Conservation (phyloP, 139 green algal genomes). For the Coelastrella sp. region DNA sequence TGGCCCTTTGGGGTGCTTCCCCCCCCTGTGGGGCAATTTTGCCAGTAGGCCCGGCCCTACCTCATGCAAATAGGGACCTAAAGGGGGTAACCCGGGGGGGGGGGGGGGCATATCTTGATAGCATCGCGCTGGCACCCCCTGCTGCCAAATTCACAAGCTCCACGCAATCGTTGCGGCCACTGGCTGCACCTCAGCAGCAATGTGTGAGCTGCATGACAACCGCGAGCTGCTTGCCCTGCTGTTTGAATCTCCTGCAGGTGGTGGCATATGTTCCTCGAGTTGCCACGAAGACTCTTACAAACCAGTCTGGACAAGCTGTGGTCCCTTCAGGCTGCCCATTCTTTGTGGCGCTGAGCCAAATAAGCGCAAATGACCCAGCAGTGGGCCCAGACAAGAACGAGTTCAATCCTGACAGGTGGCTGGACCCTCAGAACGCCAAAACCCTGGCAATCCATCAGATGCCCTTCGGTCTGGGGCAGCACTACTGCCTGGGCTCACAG, state of each 20-base stretch:
- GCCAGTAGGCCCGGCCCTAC: no score
- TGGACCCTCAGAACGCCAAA: slow-evolving; percentile 16
- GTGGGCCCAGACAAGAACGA: not conserved
- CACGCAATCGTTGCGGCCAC: no score
- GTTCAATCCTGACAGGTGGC: slow-evolving; percentile 37
- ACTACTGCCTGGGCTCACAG: slow-evolving; percentile 29
- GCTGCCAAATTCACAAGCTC: no score
- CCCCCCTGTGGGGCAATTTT: no score
- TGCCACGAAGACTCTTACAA: not conserved
- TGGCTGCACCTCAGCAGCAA: no score
- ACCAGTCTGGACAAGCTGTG: not conserved
- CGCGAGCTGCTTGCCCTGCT: not conserved
- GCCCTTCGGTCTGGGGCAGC: slow-evolving; percentile 31
- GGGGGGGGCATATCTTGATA: no score
- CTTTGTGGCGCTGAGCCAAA: not conserved
- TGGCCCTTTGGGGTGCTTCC: no score
- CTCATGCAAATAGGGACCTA: no score
- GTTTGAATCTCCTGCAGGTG: not conserved
- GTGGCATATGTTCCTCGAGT: slow-evolving; percentile 28
- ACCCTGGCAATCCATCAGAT: slow-evolving; percentile 1
- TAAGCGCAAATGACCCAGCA: slow-evolving; percentile 16
- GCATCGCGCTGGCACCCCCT: no score
- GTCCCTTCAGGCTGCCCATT: slow-evolving; percentile 21
- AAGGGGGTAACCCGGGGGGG: no score
- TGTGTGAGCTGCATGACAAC: no score